Evolutionary conservation across 202 grass and related monocot genomes (phyloP), one percentile per base, ranked within the genome.

Genomic region (Eragrostis tef): DNA sequence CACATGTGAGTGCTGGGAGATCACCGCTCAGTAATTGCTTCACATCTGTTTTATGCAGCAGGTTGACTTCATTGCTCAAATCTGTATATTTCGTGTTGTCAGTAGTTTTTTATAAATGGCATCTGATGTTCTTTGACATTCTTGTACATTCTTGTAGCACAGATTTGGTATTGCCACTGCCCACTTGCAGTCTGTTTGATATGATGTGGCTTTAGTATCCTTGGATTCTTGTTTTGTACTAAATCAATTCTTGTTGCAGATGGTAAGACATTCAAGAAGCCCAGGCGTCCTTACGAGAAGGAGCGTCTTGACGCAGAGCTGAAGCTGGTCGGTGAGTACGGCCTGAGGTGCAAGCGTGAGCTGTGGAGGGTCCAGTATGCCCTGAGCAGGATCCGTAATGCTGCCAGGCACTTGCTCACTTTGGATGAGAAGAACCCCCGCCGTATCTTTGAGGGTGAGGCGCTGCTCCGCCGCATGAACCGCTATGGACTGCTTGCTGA

Each of bases 201-300:
- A n/a, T 53, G 62, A 26, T 77, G 36, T 16, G 5, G 0, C 15
- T 9, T 56, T 7, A 39, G 0, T 27, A 25, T 16, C 11, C 1
- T 16, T 1, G 2, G 7, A 51, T 53, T 64, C 13, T n/a, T 66
- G 16, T 36, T 20, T n/a, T 1, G 4, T 71, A 0, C n/a, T 60
- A 5, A 39, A 34, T 2, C 6, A 13, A 17, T 83, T 58, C 6
- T 63, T 45, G 46, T 21, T 56, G 69, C 77, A 94, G 91, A 94
- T 91, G 91, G 91, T 41, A 94, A 94, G 71, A 94, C 91, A 0
- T 94, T 91, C 84, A 94, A 91, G 88, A 94, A 94, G 36, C 91
- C 88, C 64, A 83, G 88, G 66, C 88, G 91, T 53, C 89, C 91
- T 27, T 94, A 91, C 24, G 88, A 94, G 88, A 94, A 94, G 91